Evolutionary conservation across 768 basidiomycete species (phyloP).

Genomic region (Amanita rimosa): DNA sequence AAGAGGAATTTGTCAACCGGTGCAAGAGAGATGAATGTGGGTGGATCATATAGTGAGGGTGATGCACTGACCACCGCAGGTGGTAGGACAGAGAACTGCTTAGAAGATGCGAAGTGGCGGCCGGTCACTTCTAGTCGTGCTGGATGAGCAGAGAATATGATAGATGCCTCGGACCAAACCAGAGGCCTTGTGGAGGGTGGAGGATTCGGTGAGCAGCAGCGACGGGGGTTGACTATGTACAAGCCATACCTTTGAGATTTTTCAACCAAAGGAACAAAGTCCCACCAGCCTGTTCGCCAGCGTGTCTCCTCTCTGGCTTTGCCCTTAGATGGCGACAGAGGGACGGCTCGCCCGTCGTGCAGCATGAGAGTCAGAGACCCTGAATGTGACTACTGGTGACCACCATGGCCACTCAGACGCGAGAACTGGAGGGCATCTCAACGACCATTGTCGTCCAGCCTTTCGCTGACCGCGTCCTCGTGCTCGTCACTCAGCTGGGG

Average conservation of each 20-base stretch:
- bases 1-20: conserved; percentile 56
- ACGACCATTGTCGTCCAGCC: conserved; percentile 74
- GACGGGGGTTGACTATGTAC: conserved; percentile 1
- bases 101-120: conserved; percentile 60
- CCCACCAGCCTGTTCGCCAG: conserved; percentile 69
- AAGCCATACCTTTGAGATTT: conserved; percentile 36
- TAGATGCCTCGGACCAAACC: conserved; percentile 59
- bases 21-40: conserved; percentile 49
- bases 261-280: conserved; percentile 52
- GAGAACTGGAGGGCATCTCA: conserved; percentile 38
- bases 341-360: conserved; percentile 3
- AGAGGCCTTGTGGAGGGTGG: conserved; percentile 48
- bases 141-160: conserved; percentile 60
- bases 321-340: conserved; percentile 36
- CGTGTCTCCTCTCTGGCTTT: conserved; percentile 38
- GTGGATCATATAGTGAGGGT: conserved; percentile 43
- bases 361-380: background rate
- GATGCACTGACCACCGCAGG: conserved; percentile 37
- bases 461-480: conserved; percentile 71
- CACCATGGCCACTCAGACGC: conserved; percentile 15
- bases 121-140: conserved; percentile 47
- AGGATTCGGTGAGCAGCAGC: conserved; percentile 1
- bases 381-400: background rate
- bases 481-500: conserved; percentile 84
- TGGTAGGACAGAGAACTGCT: conserved; percentile 47